Evolutionary conservation across 1,139 yeast genomes (phyloP), one percentile per base, ranked within the genome.

Genomic region (Komagataea norvegica): DNA sequence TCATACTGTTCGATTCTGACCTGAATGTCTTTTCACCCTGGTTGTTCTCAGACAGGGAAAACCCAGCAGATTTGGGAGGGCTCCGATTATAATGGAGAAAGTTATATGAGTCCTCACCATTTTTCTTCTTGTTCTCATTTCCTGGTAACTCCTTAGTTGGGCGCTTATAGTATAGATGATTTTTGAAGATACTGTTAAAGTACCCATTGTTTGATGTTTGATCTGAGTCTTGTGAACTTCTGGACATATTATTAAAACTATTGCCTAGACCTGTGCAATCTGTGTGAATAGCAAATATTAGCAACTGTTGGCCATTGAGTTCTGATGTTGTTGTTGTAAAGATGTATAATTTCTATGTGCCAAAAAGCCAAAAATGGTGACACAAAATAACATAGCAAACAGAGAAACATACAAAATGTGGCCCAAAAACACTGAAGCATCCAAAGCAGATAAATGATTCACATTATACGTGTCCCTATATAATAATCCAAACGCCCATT

Each of bases 121-220:
- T 36, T 14, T 25, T 32, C 8, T 31, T 23, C 13, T 19, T 16
- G 6, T 29, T 17, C 11, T 30, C 30, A 4, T 29, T 28, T 2
- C 10, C 18, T 2, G 27, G 23, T 11, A 19, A 19, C 3, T 37
- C 38, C 19, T 20, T 29, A 4, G 8, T 3, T 15, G 37, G 17
- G 5, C 38, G 23, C 15, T 19, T 32, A 20, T 33, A 31, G 25
- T 38, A 42, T 7, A 39, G 9, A 21, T 37, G 43, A 9, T 31
- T 33, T 20, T 28, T 37, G 32, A 42, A 40, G 13, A 42, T 27
- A 24, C 8, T 37, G 20, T 42, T 42, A 38, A 42, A 40, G 27
- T 40, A 37, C 14, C 29, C 29, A 5, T 13, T 15, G 25, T 29
- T 29, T n/a, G 16, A 15, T 14, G n/a, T n/a, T n/a, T n/a, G n/a